Evolutionary conservation across 768 basidiomycete species (phyloP).

Genomic region (Leccinum boreale): DNA sequence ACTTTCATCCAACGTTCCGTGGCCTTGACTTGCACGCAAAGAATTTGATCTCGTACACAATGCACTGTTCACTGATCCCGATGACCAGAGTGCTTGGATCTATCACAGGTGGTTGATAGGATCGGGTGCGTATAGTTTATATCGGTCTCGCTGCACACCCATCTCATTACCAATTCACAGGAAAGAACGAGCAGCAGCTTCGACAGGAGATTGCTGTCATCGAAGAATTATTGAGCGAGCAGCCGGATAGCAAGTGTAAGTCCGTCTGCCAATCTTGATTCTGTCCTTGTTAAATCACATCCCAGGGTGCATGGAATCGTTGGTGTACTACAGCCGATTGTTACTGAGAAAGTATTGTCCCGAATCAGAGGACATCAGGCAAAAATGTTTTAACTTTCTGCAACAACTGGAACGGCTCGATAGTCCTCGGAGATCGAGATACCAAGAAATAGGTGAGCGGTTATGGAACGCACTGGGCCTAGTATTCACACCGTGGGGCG

Average conservation of each 20-base stretch:
- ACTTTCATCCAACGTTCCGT: background rate
- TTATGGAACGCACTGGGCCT: background rate
- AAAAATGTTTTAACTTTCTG: constrained; percentile 52
- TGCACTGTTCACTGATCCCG: constrained; percentile 95
- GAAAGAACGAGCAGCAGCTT: constrained; percentile 55
- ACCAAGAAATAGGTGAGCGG: constrained; percentile 58
- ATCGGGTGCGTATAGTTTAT: constrained; percentile 45
- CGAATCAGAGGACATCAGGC: constrained; percentile 36
- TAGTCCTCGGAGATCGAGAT: constrained; percentile 60
- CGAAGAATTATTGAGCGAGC: constrained; percentile 79
- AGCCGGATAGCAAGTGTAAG: constrained; percentile 92
- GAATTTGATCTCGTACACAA: constrained; percentile 92
- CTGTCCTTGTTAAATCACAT: background rate
- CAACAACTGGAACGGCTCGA: constrained; percentile 61
- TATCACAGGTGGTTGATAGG: constrained; percentile 98
- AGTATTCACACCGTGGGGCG: background rate
- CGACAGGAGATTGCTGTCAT: constrained; percentile 76
- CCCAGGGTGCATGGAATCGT: constrained; percentile 91
- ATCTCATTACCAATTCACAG: constrained; percentile 35
- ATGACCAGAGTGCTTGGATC: constrained; percentile 96
- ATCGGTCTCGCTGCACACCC: background rate
- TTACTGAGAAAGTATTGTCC: constrained; percentile 48
- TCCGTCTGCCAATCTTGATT: background rate
- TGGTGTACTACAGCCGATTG: constrained; percentile 80
- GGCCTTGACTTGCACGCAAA: constrained; percentile 29